Percentiles rank a stretch among this genome's conserved stretches.
phyloP scores from a whole-genome alignment of 2,329 filamentous ascomycete species.

The Aureobasidium zeae region DNA sequence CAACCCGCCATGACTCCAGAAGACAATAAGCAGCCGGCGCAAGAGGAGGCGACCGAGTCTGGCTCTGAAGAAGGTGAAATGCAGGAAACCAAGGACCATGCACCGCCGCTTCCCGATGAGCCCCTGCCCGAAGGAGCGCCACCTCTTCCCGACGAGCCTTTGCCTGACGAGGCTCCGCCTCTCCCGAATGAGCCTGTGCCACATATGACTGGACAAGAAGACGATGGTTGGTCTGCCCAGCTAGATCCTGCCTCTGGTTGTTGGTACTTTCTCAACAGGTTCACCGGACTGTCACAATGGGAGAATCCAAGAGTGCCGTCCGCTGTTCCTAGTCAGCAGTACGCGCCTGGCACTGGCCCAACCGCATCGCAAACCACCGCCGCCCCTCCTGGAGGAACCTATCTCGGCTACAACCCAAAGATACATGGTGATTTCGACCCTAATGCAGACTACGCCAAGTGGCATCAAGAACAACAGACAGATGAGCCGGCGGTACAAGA shows the following conservation, averaged over 20 bases:
- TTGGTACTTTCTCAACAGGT: slow-evolving; percentile 80
- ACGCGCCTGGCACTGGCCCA: slow-evolving; percentile 12
- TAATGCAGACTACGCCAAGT: slow-evolving; percentile 77
- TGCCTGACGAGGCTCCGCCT: slow-evolving; percentile 22
- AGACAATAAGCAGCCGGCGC: neutral
- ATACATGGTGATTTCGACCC: slow-evolving; percentile 97
- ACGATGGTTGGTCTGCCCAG: slow-evolving; percentile 70
- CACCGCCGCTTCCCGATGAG: too few species aligned
- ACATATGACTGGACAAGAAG: slow-evolving; percentile 31
- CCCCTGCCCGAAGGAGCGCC: slow-evolving; percentile 16
- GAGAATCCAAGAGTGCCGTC: slow-evolving; percentile 64
- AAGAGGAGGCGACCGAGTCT: slow-evolving; percentile 4
- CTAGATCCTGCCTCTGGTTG: slow-evolving; percentile 62
- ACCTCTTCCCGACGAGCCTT: slow-evolving; percentile 21
- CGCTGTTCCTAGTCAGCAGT: slow-evolving; percentile 1
- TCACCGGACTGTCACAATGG: slow-evolving; percentile 68
- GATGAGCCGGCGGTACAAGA: slow-evolving; percentile 19
- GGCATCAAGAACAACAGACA: slow-evolving; percentile 28
- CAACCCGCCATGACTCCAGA: neutral
- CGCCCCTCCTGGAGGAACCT: slow-evolving; percentile 30
- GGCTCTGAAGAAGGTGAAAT: slow-evolving; percentile 18
- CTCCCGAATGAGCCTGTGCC: slow-evolving; percentile 45
- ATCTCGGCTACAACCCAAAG: slow-evolving; percentile 83
- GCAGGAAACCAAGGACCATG: slow-evolving; percentile 17
- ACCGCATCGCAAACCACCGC: slow-evolving; percentile 9